Evolutionary conservation across 352 stramenopile species (phyloP).

Genomic region (Phytophthora gonapodyides): DNA sequence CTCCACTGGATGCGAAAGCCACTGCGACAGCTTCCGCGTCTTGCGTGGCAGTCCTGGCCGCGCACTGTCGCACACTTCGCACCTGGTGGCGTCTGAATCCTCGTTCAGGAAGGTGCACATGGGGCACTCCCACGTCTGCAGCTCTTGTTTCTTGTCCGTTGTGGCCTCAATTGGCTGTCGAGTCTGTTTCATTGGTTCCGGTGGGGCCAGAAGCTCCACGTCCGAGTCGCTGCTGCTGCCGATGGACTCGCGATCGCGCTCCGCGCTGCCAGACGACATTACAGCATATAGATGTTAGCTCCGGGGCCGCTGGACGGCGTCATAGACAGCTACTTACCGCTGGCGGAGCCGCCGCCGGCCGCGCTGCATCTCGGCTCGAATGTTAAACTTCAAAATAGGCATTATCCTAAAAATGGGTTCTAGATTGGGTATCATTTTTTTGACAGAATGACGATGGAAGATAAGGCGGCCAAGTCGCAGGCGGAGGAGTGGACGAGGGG

Average conservation of each 20-base stretch:
- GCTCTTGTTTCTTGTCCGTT: constrained; percentile 1
- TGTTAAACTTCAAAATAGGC: constrained; percentile 27
- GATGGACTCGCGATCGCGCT: constrained; percentile 13
- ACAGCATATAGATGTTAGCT: not conserved
- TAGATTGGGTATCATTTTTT: no score
- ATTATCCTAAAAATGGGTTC: no score
- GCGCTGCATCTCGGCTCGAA: constrained; percentile 23
- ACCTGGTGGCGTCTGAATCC: constrained; percentile 19
- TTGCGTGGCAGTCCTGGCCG: constrained; percentile 30
- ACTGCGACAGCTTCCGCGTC: constrained; percentile 46
- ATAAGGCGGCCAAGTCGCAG: not conserved
- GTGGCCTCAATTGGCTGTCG: not conserved
- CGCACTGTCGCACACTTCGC: constrained; percentile 50
- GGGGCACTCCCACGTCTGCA: constrained; percentile 39
- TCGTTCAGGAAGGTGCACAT: constrained; percentile 61
- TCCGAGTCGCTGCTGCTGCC: constrained; percentile 44
- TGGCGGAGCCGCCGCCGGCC: constrained; percentile 31
- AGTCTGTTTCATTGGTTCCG: constrained; percentile 3
- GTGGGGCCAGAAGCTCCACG: constrained; percentile 16
- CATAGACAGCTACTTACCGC: constrained; percentile 19
- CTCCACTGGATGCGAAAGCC: constrained; percentile 38
- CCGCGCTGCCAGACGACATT: constrained; percentile 7
- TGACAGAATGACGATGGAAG: constrained; percentile 16
- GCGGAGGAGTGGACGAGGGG: constrained; percentile 18
- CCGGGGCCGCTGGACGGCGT: not conserved